Evolutionary conservation across 441 rosid species (phyloP), one percentile per base, ranked within the genome.

Genomic region (Pelargonium fulgidum): DNA sequence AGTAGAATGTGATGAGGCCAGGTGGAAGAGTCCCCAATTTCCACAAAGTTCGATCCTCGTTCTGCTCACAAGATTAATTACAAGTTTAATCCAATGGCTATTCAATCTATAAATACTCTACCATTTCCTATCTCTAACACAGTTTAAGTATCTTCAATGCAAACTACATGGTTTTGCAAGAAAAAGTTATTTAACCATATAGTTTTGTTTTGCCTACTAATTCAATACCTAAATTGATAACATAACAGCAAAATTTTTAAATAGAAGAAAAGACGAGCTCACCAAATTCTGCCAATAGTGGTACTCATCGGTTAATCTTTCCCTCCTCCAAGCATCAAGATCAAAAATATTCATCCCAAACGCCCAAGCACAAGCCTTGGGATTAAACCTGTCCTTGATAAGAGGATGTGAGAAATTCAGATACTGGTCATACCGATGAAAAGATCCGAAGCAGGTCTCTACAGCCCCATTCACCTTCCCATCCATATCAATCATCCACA

Each of bases 361-460:
- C 1, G 99, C 99, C 99, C 98, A 92, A 2, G 97, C 99, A 19
- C 99, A 94, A 0, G 99, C 99, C 66, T 94, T 92, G 4, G 96
- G 99, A 74, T 91, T 96, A 24, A 94, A 94, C 77, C 87, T 89
- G 7, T 86, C 83, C 22, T 95, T 78, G 41, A 93, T 89, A 12
- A 93, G 88, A 14, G 99, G 99, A 73, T 88, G 86, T 10, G 93
- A 86, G 70, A 85, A 88, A 72, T 88, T 88, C 76, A 86, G 68
- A 73, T 88, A 88, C 76, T 85, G 85, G 62, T 81, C 86, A 71
- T 91, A 87, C 64, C 99, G 78, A 72, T 94, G 99, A 78, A 94
- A 94, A 0, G 97, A 88, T 74, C 89, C 99, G 90, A 88, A 87
- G 83, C 99, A 94, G 0, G 97, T 94, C 89, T 94, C 99, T 0